A percentile compares a stretch with the other conserved stretches of the same genome.
phyloP scores from a whole-genome alignment of 2,329 filamentous ascomycete species.

The Phialophora expanda region DNA sequence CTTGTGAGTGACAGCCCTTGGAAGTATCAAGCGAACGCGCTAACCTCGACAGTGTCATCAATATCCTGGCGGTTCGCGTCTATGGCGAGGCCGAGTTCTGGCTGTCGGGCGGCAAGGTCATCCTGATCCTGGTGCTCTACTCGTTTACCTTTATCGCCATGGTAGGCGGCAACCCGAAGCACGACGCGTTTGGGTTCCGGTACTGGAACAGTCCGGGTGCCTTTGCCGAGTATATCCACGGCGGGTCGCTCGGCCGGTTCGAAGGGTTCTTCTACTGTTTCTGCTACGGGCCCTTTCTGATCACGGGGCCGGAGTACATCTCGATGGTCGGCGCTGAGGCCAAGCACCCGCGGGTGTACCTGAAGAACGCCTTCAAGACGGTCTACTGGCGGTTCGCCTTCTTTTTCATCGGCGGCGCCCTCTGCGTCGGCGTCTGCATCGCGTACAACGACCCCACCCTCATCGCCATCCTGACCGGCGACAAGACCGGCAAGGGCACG shows the following conservation, averaged over 20 bases:
- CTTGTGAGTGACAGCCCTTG: slow-evolving; percentile 58
- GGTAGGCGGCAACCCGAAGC: slow-evolving; percentile 53
- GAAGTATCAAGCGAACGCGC: slow-evolving; percentile 42
- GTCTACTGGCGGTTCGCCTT: slow-evolving; percentile 72
- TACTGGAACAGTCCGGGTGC: slow-evolving; percentile 58
- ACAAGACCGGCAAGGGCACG: slow-evolving; percentile 43
- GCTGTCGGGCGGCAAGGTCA: slow-evolving; percentile 57
- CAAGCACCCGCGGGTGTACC: slow-evolving; percentile 63
- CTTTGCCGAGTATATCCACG: slow-evolving; percentile 19
- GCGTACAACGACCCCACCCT: slow-evolving; percentile 68
- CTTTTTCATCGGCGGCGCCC: slow-evolving; percentile 74
- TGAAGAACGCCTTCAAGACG: slow-evolving; percentile 70
- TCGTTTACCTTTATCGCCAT: slow-evolving; percentile 57
- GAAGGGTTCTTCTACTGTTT: slow-evolving; percentile 68
- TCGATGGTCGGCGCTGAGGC: slow-evolving; percentile 69
- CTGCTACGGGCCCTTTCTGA: slow-evolving; percentile 69
- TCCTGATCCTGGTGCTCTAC: slow-evolving; percentile 56
- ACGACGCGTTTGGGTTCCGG: slow-evolving; percentile 61
- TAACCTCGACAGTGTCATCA: slow-evolving; percentile 26
- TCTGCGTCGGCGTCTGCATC: slow-evolving; percentile 72
- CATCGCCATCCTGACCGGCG: slow-evolving; percentile 56
- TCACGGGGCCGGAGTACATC: slow-evolving; percentile 64
- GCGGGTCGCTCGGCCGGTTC: slow-evolving; percentile 36
- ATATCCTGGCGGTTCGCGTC: slow-evolving; percentile 21
- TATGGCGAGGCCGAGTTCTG: slow-evolving; percentile 51